These are phyloP conservation scores for Platanthera guangdongensis DNA, from an alignment of 106 monocot genomes.

Conservation along the genomic window DNA sequence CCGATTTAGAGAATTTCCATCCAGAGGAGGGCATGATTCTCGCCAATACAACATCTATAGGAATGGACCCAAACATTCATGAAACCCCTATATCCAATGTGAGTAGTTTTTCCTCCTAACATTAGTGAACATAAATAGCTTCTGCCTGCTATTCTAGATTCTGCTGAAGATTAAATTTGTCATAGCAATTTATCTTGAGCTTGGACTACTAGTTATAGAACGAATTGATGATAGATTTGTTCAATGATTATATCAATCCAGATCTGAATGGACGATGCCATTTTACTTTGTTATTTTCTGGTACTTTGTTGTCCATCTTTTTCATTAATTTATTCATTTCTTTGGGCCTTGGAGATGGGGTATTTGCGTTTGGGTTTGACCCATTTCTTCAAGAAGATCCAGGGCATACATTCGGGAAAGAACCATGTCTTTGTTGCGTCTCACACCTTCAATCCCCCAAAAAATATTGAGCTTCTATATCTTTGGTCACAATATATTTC, in stretches of 20 bases:
- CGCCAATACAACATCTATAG: slow-evolving; percentile 85
- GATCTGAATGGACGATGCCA: neutral
- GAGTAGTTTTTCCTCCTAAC: neutral
- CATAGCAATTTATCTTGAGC: slow-evolving; percentile 1
- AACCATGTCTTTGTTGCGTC: no score
- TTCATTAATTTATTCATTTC: neutral
- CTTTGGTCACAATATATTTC: no score
- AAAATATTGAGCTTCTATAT: no score
- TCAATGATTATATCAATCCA: neutral
- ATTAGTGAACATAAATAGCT: neutral
- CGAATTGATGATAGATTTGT: neutral
- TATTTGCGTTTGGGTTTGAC: no score
- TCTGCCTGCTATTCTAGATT: neutral
- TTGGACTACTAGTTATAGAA: neutral
- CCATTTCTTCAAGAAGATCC: no score
- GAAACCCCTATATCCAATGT: slow-evolving; percentile 84
- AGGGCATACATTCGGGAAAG: no score
- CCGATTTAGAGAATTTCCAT: slow-evolving; percentile 66
- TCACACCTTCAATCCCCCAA: no score
- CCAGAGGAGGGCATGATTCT: slow-evolving; percentile 78
- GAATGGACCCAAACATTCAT: slow-evolving; percentile 86
- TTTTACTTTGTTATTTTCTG: neutral
- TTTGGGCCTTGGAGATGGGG: no score
- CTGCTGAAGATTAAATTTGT: neutral
- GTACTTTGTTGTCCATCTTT: neutral